Conservation (phyloP, 257 asterid genomes). For the Penstemon barbatus region DNA sequence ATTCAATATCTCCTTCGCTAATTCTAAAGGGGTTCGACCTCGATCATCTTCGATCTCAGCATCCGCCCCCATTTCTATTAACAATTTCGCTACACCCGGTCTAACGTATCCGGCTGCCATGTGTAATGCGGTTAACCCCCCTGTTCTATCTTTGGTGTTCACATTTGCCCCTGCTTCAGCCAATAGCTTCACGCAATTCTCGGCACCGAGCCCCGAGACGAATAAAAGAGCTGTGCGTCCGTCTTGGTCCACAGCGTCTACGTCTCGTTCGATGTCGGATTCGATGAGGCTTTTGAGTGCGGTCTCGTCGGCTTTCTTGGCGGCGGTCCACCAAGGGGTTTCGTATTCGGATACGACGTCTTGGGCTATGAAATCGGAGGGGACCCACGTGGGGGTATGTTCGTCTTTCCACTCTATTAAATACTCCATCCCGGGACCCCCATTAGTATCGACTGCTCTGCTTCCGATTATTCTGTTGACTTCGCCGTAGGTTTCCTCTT, state of each 20-base stretch:
- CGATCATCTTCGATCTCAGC: constrained; percentile 59
- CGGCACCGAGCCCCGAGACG: constrained; percentile 90
- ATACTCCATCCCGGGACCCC: constrained; percentile 74
- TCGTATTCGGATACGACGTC: constrained; percentile 91
- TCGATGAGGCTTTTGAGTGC: constrained; percentile 48
- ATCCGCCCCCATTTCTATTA: constrained; percentile 66
- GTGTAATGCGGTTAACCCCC: constrained; percentile 79
- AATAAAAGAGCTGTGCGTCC: constrained; percentile 90
- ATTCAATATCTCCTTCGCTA: constrained; percentile 67
- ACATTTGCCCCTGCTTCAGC: constrained; percentile 77
- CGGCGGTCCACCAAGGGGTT: constrained; percentile 95
- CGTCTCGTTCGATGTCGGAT: constrained; percentile 61
- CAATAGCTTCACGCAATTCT: constrained; percentile 59
- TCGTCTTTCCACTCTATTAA: constrained; percentile 92
- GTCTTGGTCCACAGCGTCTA: constrained; percentile 73
- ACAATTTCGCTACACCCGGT: constrained; percentile 63
- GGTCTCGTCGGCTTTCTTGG: constrained; percentile 66
- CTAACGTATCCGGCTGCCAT: constrained; percentile 89
- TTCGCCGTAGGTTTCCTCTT: constrained; percentile 77
- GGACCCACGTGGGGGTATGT: constrained; percentile 93
- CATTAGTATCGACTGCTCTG: constrained; percentile 40
- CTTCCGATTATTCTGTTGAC: constrained; percentile 76
- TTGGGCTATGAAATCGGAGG: constrained; percentile 73
- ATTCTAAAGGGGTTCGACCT: constrained; percentile 66
- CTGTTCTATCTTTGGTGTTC: constrained; percentile 53